Conservation (phyloP, 345 rosid species). For the Zanthoxylum bungeanum region DNA sequence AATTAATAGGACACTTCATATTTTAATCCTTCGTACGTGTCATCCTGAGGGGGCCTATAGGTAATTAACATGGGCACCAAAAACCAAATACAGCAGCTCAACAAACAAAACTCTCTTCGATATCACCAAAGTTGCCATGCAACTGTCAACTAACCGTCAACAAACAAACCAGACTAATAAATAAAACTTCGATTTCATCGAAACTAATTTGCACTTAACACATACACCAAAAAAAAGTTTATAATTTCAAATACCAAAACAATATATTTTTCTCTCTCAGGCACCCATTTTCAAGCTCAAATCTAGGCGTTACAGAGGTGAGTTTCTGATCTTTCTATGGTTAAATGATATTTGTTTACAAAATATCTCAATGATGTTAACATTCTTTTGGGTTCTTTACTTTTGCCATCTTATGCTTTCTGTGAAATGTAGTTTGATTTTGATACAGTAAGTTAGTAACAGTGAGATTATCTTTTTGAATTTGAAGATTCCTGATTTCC, state of each 20-base stretch:
- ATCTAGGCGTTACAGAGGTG: conserved; percentile 7
- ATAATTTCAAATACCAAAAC: neutral
- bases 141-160: neutral
- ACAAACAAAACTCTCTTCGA: conserved; percentile 3
- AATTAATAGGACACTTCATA: too few relatives aligned
- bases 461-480: neutral
- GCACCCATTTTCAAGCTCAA: neutral
- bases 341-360: neutral
- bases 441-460: neutral
- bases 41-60: neutral
- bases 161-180: neutral
- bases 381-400: neutral
- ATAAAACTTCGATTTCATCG: conserved; percentile 36
- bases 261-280: neutral
- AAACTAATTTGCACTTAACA: conserved; percentile 5
- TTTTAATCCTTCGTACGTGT: too few relatives aligned
- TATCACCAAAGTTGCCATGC: conserved; percentile 23
- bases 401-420: neutral
- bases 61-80: neutral
- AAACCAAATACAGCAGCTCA: neutral
- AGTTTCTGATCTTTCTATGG: neutral
- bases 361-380: neutral
- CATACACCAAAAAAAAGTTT: neutral
- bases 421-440: neutral
- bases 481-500: conserved; percentile 6